Percentiles rank a stretch among this genome's conserved stretches.
phyloP scores from a whole-genome alignment of 148 eudicot species.

The Rheum nobile region DNA sequence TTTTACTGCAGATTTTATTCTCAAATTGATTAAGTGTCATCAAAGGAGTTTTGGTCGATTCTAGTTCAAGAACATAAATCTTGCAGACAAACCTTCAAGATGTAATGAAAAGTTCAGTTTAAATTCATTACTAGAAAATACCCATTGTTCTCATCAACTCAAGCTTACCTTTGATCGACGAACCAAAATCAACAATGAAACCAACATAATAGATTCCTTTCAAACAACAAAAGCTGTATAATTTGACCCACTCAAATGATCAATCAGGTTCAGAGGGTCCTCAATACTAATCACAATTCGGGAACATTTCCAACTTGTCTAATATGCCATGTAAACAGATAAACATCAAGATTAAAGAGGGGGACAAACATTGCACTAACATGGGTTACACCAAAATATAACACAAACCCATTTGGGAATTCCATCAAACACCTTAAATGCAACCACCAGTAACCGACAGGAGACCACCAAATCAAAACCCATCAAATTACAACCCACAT shows the following conservation, averaged over 20 bases:
- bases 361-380: not conserved
- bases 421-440: conserved; percentile 4
- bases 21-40: too few species aligned
- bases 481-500: not conserved
- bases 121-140: not conserved
- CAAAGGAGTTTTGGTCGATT: not conserved
- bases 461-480: not conserved
- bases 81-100: not conserved
- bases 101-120: not conserved
- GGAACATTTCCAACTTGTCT: not conserved
- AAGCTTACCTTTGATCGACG: not conserved
- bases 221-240: not conserved
- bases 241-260: not conserved
- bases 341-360: not conserved
- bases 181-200: not conserved
- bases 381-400: not conserved
- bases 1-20: not conserved
- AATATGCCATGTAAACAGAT: not conserved
- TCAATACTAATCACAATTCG: not conserved
- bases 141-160: not conserved
- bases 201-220: not conserved
- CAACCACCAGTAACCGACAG: not conserved
- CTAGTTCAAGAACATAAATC: not conserved
- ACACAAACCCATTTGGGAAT: not conserved
- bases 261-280: not conserved